Evolutionary conservation across 768 basidiomycete species (phyloP), one percentile per base, ranked within the genome.

Genomic region (Pleurotus ostreatus): DNA sequence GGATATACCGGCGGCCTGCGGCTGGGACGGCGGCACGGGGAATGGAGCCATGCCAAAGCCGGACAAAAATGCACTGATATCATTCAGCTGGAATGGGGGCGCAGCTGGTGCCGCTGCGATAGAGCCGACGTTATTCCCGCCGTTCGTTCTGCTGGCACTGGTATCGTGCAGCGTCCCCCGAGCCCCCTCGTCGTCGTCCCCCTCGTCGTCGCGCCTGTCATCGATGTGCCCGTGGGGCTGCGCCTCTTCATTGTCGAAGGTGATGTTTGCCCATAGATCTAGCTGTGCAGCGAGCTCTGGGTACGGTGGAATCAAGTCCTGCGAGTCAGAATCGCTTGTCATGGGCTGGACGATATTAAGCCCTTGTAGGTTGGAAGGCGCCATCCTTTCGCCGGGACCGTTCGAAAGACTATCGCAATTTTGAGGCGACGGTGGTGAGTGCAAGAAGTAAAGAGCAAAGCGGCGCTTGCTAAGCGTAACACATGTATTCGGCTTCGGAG

Each of bases 201-300:
- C 64, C 45, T 49, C 69, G 70, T 57, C 64, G 56, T 71, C 75
- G 23, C 73, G 67, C 18, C 70, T 65, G 25, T 70, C 65, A 44
- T 73, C 18, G 13, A 56, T 18, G n/a, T 22, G n/a, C 41, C n/a
- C 6, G 41, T 16, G n/a, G 41, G 51, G 39, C 18, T 53, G 51
- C 12, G 53, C 37, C 40, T 59, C 70, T 56, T 66, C 64, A 0
- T 82, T 83, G 57, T 91, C 84, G 66, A 94, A 94, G 6, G 84
- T 71, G 55, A 93, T 77, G 69, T 89, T 85, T 12, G 89, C 88
- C 92, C 92, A 94, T 54, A 94, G 75, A 68, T 88, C 86, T 53
- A 91, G 84, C 67, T 89, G 89, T 0, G 89, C 85, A 16, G 78
- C 77, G 55, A 92, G 77, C 71, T 93, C 91, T 9, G 87, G 85